Percentiles rank a stretch among this genome's conserved stretches.
Conservation (phyloP, 2,329 filamentous ascomycete species). For the Alternaria incomplexa region DNA sequence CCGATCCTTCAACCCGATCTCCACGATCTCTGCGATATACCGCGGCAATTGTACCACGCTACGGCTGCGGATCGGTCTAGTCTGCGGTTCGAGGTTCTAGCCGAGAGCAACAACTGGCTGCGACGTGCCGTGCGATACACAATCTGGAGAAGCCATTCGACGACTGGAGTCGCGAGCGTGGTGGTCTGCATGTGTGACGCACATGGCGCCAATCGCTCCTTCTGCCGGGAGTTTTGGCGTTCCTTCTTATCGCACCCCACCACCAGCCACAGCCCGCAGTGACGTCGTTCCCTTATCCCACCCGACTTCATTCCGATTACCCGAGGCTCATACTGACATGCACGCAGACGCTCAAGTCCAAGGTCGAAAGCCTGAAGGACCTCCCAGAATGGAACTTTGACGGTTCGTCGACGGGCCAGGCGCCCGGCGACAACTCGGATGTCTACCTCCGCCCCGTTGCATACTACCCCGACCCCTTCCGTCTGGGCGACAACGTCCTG, state of each 20-base stretch:
- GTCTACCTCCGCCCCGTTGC: constrained; percentile 93
- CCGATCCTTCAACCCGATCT: background rate
- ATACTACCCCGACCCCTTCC: constrained; percentile 91
- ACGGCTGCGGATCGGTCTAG: constrained; percentile 4
- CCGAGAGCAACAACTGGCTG: constrained; percentile 3
- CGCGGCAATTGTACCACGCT: constrained; percentile 15
- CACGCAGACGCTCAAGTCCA: constrained; percentile 66
- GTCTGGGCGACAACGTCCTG: constrained; percentile 86
- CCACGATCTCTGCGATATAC: background rate
- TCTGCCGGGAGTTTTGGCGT: constrained; percentile 15
- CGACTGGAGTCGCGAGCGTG: constrained; percentile 11
- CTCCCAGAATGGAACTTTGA: constrained; percentile 83
- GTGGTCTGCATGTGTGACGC: constrained; percentile 27
- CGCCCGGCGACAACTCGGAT: constrained; percentile 93
- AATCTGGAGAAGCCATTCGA: constrained; percentile 9
- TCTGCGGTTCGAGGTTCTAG: constrained; percentile 2
- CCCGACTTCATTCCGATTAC: constrained; percentile 7
- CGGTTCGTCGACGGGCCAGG: constrained; percentile 90
- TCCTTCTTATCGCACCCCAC: constrained; percentile 42
- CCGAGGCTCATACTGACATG: constrained; percentile 24
- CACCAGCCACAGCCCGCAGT: constrained; percentile 35
- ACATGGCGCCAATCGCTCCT: constrained; percentile 26
- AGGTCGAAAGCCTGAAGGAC: constrained; percentile 64
- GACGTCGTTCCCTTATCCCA: constrained; percentile 9
- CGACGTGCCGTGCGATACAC: constrained; percentile 9